Evolutionary conservation across 1,284 basidiomycete species (phyloP), one percentile per base, ranked within the genome.

Genomic region (Mrakiaceae sp.): DNA sequence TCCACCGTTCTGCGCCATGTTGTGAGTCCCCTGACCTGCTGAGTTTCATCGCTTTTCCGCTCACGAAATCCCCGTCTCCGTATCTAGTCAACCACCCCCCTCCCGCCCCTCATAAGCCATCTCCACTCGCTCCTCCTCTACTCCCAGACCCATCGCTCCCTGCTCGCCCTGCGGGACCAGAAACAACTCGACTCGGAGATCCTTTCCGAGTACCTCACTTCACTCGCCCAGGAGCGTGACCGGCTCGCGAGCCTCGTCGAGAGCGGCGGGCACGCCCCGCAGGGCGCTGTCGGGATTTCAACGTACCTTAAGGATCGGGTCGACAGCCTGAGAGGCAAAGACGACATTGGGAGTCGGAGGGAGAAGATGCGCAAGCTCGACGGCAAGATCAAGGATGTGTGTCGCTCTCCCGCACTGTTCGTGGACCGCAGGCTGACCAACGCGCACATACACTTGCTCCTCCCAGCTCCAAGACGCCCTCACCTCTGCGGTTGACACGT

Each of bases 181-280:
- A 98, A 98, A 76, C 96, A 99, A 75, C 84, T 98, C 63, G 95
- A 99, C 74, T 97, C 98, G 70, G 95, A 99, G 76, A 95, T 98
- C 73, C 83, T 98, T 5, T 94, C 92, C 5, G 90, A 93, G 64
- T 98, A 98, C 75, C 81, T 99, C 5, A 90, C 90, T 2, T 88
- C 87, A 6, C 85, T 97, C 44, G 93, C 90, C 0, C 81, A 84
- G 7, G 95, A 98, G 77, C 86, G 95, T 10, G 96, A 98, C 74
- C 81, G 95, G 51, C 80, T 98, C 8, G 86, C 90, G 12, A 90
- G 90, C 2, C 80, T 93, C 58, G 87, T 89, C 71, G 85, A 67
- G 53, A 60, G 81, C 63, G 88, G 88, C 4, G 86, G 87, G 58
- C 87, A 87, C 44, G 88, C 87, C 71, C 85, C 83, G 5, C 74